Evolutionary conservation across 202 grass and related monocot genomes (phyloP).

Genomic region (Setaria italica): DNA sequence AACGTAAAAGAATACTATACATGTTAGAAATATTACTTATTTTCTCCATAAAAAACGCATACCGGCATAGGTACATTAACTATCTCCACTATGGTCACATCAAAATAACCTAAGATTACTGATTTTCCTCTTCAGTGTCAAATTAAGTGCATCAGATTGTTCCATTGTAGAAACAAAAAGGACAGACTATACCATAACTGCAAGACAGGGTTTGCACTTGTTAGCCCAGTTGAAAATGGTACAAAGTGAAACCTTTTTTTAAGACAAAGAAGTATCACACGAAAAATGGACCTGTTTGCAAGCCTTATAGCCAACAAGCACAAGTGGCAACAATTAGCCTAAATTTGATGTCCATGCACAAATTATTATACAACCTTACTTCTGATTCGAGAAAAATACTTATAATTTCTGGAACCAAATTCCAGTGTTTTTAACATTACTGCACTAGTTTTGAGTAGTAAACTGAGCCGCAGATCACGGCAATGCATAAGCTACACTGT

Average conservation of each 20-base stretch:
- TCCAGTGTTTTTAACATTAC: not conserved
- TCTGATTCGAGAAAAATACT: not conserved
- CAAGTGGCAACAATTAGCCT: not conserved
- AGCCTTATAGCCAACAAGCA: not conserved
- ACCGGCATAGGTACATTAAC: conserved; percentile 19
- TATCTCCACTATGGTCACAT: conserved; percentile 4
- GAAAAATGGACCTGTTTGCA: not conserved
- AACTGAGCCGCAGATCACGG: not conserved
- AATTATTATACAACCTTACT: not conserved
- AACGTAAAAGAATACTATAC: conserved; percentile 38
- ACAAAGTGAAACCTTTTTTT: not conserved
- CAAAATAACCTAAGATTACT: conserved; percentile 37
- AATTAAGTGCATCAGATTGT: not conserved
- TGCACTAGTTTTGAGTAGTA: not conserved
- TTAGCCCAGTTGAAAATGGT: conserved; percentile 5
- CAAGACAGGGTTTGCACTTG: not conserved
- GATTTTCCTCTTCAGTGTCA: not conserved
- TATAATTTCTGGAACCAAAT: not conserved
- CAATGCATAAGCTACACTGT: not conserved
- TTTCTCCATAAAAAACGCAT: conserved; percentile 31
- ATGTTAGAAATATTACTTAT: conserved; percentile 28
- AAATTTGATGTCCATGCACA: not conserved
- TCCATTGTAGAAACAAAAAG: not conserved
- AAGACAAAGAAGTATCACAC: not conserved
- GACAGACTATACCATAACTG: not conserved